These are phyloP conservation scores for Chrysosporium queenslandicum DNA, from an alignment of 2,329 filamentous ascomycete species.

Conservation along the genomic window DNA sequence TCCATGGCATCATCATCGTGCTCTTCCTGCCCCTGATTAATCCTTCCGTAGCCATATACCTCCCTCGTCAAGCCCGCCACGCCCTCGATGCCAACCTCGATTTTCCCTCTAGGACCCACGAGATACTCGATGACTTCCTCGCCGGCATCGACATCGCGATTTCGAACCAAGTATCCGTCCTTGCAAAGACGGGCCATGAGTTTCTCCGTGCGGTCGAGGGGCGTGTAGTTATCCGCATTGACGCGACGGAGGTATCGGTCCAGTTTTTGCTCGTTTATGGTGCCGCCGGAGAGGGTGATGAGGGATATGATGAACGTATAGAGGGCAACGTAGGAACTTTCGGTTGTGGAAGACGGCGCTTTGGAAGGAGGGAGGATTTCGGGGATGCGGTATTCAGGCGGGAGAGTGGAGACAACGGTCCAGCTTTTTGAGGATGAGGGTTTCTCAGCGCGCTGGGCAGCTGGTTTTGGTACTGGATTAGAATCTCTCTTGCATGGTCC, in stretches of 20 bases:
- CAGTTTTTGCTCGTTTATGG: constrained; percentile 69
- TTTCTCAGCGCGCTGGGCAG: constrained; percentile 40
- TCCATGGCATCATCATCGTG: constrained; percentile 17
- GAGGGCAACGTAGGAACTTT: constrained; percentile 70
- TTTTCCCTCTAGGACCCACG: constrained; percentile 72
- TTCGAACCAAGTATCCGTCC: constrained; percentile 72
- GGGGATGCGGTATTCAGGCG: constrained; percentile 55
- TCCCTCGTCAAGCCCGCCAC: constrained; percentile 58
- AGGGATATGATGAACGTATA: constrained; percentile 71
- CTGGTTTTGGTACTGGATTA: constrained; percentile 23
- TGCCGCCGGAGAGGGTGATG: constrained; percentile 61
- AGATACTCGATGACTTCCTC: constrained; percentile 73
- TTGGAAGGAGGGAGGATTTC: constrained; percentile 59
- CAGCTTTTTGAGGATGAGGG: constrained; percentile 55
- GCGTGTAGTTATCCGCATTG: constrained; percentile 65
- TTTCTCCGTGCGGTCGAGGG: constrained; percentile 63
- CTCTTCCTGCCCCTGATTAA: constrained; percentile 18
- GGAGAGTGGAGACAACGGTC: constrained; percentile 65
- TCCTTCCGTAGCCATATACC: constrained; percentile 41
- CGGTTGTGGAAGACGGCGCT: constrained; percentile 54
- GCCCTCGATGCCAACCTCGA: constrained; percentile 70
- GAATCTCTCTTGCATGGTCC: background rate
- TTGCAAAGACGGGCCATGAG: constrained; percentile 64
- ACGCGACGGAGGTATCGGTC: constrained; percentile 63
- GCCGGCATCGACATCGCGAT: constrained; percentile 57